Percentiles rank a stretch among this genome's conserved stretches.
phyloP scores from a whole-genome alignment of 192 early-diverging fungal genomes.

The Backusella psychrophila region DNA sequence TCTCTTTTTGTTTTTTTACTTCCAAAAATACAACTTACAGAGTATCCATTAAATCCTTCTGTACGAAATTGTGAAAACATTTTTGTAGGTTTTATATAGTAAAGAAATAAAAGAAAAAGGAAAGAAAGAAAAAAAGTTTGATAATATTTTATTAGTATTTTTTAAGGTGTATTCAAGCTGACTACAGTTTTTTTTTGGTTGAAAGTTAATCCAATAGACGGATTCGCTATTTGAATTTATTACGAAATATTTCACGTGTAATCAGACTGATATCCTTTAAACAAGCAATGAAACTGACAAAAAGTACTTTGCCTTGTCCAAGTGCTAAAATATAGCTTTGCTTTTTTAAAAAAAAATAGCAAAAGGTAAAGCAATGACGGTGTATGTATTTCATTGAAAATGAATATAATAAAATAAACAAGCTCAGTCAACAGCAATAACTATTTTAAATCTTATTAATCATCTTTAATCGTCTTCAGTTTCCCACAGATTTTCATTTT shows the following conservation, averaged over 20 bases:
- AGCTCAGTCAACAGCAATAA: neutral
- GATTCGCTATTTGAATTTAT: neutral
- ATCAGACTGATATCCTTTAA: neutral
- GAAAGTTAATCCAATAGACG: neutral
- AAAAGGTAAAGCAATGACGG: neutral
- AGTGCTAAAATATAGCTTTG: neutral
- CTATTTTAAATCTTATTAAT: neutral
- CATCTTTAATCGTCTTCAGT: neutral
- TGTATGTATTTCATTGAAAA: neutral
- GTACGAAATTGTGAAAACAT: slow-evolving; percentile 69
- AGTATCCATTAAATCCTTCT: slow-evolving; percentile 85
- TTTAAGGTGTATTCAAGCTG: slow-evolving; percentile 7
- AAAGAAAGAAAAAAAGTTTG: neutral
- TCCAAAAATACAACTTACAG: slow-evolving; percentile 46
- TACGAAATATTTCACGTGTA: neutral
- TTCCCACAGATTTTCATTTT: neutral
- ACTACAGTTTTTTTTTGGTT: neutral
- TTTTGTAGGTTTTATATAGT: neutral
- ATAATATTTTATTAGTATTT: slow-evolving; percentile 1
- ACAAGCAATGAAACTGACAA: neutral
- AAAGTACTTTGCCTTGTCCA: neutral
- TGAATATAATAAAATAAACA: neutral
- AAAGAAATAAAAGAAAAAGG: neutral
- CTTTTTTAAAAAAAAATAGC: no score
- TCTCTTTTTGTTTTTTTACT: neutral